Base-by-base conservation (phyloP, 495 filamentous ascomycete species). In the Trichodelitschia bisporula region DNA sequence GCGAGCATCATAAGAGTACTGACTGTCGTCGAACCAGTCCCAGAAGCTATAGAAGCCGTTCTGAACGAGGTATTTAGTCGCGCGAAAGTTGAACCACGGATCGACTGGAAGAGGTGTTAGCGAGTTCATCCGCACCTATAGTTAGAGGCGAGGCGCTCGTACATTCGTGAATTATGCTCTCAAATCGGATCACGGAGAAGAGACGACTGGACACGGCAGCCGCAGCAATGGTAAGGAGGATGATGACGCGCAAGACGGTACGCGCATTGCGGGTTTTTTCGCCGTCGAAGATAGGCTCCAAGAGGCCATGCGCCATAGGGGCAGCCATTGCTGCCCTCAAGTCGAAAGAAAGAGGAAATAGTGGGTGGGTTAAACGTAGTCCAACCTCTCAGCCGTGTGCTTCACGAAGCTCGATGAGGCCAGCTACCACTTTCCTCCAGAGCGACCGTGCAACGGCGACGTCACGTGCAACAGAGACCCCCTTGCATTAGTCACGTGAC, bases 81-180 rank as follows among this genome's bases (percentile, higher is more conserved):
- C 89, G 44, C 89, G 64, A 55, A 99, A 99, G 55, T 99, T 99
- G 56, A 99, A 99, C 89, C 89, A 99, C n/a, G 89, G 89, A 54
- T 99, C 86, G 56, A 95, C 86, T 95, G 21, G 12, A 14, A 29
- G 27, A 29, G 14, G 27, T 6, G 9, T 32, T 32, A 32, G 15
- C 21, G 10, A 34, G 40, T 37, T 42, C 39, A 6, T 24, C 6
- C 6, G n/a, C n/a, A n/a, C 21, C n/a, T 24, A n/a, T 24, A 32
- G 36, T 49, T 29, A 49, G 36, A 32, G 31, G 32, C 25, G 18
- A 20, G 19, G 36, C 36, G 5, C 29, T 68, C 79, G 46, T 53
- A 93, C 86, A 97, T 64, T 97, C 86, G 57, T 95, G 86, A 48
- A 99, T 99, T 49, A 99, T 95, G 55, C 82, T 92, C 56, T 99